Percentiles rank a stretch among this genome's conserved stretches.
Evolutionary conservation across 805 yeast species (phyloP).

Genomic region (Yamadazyma sp.): DNA sequence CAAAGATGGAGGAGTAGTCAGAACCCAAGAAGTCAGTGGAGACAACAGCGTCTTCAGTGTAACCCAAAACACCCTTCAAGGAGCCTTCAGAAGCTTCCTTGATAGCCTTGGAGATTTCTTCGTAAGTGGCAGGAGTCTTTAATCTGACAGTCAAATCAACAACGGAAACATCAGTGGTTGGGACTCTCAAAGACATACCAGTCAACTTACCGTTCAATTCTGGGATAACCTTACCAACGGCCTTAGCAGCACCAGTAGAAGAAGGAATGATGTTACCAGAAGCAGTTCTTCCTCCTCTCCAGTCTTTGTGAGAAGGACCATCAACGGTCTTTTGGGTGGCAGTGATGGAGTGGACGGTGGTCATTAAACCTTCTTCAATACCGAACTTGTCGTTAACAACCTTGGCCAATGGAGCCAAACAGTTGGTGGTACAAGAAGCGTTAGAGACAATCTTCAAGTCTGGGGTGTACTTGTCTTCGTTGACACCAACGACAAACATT

Average conservation of each 20-base stretch:
- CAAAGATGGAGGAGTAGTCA: constrained; percentile 83
- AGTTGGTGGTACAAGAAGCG: constrained; percentile 95
- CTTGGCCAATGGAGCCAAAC: constrained; percentile 93
- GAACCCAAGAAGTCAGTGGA: constrained; percentile 87
- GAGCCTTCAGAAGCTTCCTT: constrained; percentile 76
- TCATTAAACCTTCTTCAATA: constrained; percentile 90
- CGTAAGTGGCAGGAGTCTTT: constrained; percentile 74
- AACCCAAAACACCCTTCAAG: constrained; percentile 81
- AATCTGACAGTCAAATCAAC: constrained; percentile 89
- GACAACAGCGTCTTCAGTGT: constrained; percentile 91
- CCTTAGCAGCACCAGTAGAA: constrained; percentile 97
- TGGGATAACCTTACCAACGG: constrained; percentile 94
- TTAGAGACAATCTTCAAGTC: constrained; percentile 80
- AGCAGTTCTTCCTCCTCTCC: constrained; percentile 99
- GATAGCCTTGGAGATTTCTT: constrained; percentile 74
- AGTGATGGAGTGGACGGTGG: constrained; percentile 94
- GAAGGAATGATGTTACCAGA: constrained; percentile 94
- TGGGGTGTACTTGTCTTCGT: constrained; percentile 72
- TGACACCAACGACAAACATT: constrained; percentile 93
- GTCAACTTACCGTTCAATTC: constrained; percentile 89
- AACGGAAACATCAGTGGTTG: constrained; percentile 90
- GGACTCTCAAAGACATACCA: constrained; percentile 92
- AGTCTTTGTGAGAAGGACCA: constrained; percentile 96
- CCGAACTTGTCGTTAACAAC: constrained; percentile 83
- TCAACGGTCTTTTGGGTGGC: constrained; percentile 96